phyloP scores from a whole-genome alignment of 306 rosid genomes.

The Cyamopsis tetragonoloba region DNA sequence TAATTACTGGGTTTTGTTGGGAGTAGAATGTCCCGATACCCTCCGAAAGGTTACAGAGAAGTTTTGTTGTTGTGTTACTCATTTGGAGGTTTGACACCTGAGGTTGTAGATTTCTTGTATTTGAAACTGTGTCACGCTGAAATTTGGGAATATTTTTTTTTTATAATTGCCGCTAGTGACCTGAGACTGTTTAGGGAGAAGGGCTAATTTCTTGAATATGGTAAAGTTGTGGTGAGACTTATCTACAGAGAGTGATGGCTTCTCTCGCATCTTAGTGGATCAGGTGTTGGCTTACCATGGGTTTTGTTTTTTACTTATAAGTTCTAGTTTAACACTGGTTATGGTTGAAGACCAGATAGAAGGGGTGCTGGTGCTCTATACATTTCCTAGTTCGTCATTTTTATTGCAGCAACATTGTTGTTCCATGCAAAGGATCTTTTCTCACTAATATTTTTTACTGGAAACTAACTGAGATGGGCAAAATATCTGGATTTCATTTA shows the following conservation, averaged over 20 bases:
- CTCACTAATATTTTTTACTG: background rate
- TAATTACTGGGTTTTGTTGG: background rate
- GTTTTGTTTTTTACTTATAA: background rate
- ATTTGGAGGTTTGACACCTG: background rate
- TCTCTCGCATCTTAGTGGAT: conserved; percentile 10
- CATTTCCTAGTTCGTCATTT: background rate
- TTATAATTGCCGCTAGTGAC: background rate
- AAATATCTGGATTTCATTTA: conserved; percentile 7
- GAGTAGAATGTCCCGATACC: background rate
- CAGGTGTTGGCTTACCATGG: background rate
- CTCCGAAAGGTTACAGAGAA: background rate
- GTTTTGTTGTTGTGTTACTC: background rate
- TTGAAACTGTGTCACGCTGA: background rate
- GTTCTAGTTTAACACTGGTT: background rate
- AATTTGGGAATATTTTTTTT: background rate
- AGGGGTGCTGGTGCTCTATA: background rate
- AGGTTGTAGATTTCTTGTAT: background rate
- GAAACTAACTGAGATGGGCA: conserved; percentile 2
- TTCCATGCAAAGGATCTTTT: background rate
- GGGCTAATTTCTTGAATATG: background rate
- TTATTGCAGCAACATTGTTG: background rate
- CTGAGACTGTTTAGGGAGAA: background rate
- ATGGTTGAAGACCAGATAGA: conserved; percentile 3
- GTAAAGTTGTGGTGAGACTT: background rate
- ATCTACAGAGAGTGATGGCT: background rate